Conservation (phyloP, 805 yeast species). For the Debaryomyces hansenii region DNA sequence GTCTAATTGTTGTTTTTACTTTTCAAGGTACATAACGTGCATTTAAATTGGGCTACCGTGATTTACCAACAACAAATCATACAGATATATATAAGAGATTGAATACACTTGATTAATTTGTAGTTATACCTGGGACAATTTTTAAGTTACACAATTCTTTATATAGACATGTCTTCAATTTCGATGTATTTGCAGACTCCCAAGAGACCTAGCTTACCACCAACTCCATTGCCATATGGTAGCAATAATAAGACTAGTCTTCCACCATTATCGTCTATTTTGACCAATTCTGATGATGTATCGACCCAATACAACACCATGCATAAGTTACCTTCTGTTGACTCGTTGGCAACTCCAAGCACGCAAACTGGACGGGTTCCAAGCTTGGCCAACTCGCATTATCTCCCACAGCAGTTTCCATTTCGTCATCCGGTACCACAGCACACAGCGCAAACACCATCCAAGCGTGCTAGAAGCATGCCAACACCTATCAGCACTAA, state of each 20-base stretch:
- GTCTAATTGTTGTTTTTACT: not conserved
- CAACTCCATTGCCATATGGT: slow-evolving; percentile 18
- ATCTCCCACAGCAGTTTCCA: slow-evolving; percentile 8
- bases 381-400: slow-evolving; percentile 1
- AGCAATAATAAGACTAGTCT: slow-evolving; percentile 24
- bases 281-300: slow-evolving; percentile 6
- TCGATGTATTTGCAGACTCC: slow-evolving; percentile 33
- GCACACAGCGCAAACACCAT: slow-evolving; percentile 5
- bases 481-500: slow-evolving; percentile 5
- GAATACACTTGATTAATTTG: too few species aligned
- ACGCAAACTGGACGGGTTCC: slow-evolving; percentile 7
- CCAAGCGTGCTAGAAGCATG: slow-evolving; percentile 1
- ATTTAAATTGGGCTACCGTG: not conserved
- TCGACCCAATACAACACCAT: not conserved
- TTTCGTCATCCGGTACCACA: slow-evolving; percentile 4
- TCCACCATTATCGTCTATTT: slow-evolving; percentile 42
- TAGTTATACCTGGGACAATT: too few species aligned
- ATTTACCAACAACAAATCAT: not conserved
- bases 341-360: slow-evolving; percentile 19
- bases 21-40: not conserved
- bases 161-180: not conserved
- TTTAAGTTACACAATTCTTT: not conserved
- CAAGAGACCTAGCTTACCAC: slow-evolving; percentile 29
- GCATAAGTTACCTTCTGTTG: slow-evolving; percentile 25
- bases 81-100: not conserved